Conservation (phyloP, 2,329 filamentous ascomycete genomes). For the Macroventuria anomochaeta region DNA sequence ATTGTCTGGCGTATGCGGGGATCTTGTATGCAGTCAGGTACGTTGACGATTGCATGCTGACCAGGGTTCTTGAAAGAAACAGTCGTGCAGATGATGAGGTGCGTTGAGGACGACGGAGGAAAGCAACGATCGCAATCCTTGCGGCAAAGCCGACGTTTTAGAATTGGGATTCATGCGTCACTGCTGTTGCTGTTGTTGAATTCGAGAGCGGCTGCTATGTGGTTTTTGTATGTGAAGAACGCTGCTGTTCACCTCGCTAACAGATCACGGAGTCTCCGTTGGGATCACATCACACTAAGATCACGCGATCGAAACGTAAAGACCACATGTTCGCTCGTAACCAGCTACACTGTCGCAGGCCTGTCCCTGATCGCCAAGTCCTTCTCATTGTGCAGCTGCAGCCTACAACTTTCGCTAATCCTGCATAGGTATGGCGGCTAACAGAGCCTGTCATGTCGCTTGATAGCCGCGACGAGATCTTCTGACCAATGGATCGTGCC, state of each 20-base stretch:
- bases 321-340: background rate
- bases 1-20: background rate
- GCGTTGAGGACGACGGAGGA: background rate
- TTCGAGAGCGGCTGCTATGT: background rate
- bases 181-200: background rate
- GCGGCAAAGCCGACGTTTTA: background rate
- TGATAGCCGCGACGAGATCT: background rate
- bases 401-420: conserved; percentile 4
- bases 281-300: background rate
- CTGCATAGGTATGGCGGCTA: background rate
- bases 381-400: background rate
- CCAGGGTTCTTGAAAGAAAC: background rate
- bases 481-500: background rate
- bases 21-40: background rate
- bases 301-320: background rate
- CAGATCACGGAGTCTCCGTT: background rate
- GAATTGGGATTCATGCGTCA: background rate
- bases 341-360: background rate
- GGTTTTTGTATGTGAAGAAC: background rate
- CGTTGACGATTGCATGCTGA: background rate
- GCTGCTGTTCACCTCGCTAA: background rate
- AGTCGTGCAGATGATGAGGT: background rate
- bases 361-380: background rate
- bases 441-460: background rate
- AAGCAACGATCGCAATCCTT: background rate